Conservation (phyloP, 352 stramenopile genomes). For the Globisporangium perplexum region DNA sequence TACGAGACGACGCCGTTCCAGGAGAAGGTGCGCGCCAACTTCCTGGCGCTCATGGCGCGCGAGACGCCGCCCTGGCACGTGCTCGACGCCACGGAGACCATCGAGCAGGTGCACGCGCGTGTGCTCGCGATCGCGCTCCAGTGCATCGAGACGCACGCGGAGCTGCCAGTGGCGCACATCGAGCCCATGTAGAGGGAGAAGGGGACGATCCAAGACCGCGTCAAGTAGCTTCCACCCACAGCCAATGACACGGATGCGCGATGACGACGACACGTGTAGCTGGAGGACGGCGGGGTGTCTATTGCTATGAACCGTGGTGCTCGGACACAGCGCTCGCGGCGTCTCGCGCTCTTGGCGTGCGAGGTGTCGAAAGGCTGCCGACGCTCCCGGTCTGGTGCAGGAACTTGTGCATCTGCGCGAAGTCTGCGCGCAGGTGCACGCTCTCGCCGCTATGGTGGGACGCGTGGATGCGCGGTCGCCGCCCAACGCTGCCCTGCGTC, state of each 20-base stretch:
- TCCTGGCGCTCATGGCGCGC: slow-evolving; percentile 51
- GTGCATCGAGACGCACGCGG: slow-evolving; percentile 28
- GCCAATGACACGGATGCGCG: no score
- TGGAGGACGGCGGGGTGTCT: no score
- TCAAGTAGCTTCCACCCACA: no score
- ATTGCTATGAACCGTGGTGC: neutral
- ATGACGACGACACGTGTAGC: neutral
- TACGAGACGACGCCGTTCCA: slow-evolving; percentile 91
- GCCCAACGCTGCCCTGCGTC: slow-evolving; percentile 31
- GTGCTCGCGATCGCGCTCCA: slow-evolving; percentile 51
- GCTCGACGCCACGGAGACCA: slow-evolving; percentile 70
- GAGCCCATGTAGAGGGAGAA: slow-evolving; percentile 14
- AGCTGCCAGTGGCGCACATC: slow-evolving; percentile 34
- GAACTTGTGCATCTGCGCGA: slow-evolving; percentile 67
- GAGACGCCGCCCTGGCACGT: slow-evolving; percentile 61
- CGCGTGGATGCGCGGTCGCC: slow-evolving; percentile 26
- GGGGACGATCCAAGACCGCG: no score
- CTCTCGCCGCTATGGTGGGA: slow-evolving; percentile 16
- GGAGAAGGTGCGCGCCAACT: slow-evolving; percentile 77
- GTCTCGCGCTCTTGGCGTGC: neutral
- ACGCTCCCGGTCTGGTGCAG: slow-evolving; percentile 39
- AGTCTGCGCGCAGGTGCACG: slow-evolving; percentile 26
- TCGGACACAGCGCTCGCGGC: neutral
- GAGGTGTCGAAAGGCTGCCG: neutral
- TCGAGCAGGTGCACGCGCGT: slow-evolving; percentile 63